Percentiles rank a stretch among this genome's conserved stretches.
Evolutionary conservation across 2,329 filamentous ascomycete genomes (phyloP).

Genomic region (Fusarium anguioides): DNA sequence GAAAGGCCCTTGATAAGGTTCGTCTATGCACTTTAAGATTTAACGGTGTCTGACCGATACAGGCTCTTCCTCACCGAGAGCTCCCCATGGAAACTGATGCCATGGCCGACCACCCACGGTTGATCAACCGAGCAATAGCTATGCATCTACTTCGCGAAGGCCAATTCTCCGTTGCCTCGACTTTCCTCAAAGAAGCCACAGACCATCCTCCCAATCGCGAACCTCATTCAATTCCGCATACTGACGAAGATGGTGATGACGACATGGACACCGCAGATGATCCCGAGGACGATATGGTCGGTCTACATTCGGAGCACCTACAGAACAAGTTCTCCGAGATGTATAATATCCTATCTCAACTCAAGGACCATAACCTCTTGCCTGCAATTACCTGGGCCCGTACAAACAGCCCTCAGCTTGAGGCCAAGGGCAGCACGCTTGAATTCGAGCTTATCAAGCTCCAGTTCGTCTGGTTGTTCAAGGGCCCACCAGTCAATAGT

Average conservation of each 20-base stretch:
- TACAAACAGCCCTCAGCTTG: slow-evolving; percentile 75
- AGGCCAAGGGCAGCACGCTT: slow-evolving; percentile 87
- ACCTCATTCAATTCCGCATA: slow-evolving; percentile 32
- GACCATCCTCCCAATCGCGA: slow-evolving; percentile 49
- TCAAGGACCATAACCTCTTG: slow-evolving; percentile 78
- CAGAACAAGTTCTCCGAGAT: slow-evolving; percentile 86
- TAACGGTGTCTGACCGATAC: slow-evolving; percentile 28
- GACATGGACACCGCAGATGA: slow-evolving; percentile 50
- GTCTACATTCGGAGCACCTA: slow-evolving; percentile 62
- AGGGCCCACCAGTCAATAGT: slow-evolving; percentile 66
- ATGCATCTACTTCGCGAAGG: slow-evolving; percentile 97
- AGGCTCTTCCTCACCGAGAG: slow-evolving; percentile 62
- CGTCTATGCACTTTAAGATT: slow-evolving; percentile 19
- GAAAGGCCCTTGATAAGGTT: slow-evolving; percentile 86
- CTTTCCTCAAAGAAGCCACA: slow-evolving; percentile 80
- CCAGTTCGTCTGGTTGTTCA: slow-evolving; percentile 90
- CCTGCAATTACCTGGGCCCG: slow-evolving; percentile 92
- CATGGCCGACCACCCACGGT: slow-evolving; percentile 76
- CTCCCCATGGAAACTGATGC: slow-evolving; percentile 84
- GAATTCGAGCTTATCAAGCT: slow-evolving; percentile 94
- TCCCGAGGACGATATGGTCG: slow-evolving; percentile 41
- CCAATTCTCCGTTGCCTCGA: slow-evolving; percentile 87
- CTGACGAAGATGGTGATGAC: slow-evolving; percentile 49
- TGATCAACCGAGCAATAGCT: slow-evolving; percentile 92
- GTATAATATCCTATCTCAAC: slow-evolving; percentile 86